Evolutionary conservation across 441 rosid genomes (phyloP).

Genomic region (Macaranga tanarius): DNA sequence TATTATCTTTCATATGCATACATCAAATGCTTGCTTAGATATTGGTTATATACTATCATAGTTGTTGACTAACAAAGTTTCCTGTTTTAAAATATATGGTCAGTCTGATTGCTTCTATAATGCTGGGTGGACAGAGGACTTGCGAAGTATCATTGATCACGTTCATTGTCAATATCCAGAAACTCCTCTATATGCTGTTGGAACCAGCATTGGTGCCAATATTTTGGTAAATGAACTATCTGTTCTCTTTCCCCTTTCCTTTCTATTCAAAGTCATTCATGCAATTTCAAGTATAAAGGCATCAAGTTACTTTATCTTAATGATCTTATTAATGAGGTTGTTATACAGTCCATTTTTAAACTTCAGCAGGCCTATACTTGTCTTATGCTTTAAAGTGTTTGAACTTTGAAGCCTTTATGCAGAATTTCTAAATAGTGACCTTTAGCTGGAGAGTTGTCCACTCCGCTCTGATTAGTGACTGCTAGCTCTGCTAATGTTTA

Average conservation of each 20-base stretch:
- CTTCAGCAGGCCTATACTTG: background rate
- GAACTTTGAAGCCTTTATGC: background rate
- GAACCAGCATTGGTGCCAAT: conserved; percentile 62
- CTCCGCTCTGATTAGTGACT: background rate
- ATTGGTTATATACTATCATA: background rate
- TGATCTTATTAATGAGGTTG: background rate
- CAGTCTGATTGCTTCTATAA: conserved; percentile 64
- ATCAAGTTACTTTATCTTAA: background rate
- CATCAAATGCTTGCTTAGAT: background rate
- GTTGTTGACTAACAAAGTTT: conserved; percentile 21
- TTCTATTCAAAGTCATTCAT: background rate
- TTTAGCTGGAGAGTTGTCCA: background rate
- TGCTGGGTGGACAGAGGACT: conserved; percentile 63
- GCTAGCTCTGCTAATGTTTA: background rate
- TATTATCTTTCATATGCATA: background rate
- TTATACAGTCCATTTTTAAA: background rate
- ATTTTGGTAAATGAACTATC: conserved; percentile 39
- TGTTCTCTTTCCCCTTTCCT: background rate
- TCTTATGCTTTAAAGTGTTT: background rate
- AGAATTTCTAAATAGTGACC: background rate
- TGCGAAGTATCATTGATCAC: conserved; percentile 36
- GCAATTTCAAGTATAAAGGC: background rate
- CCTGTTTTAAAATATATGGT: conserved; percentile 22
- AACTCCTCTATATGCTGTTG: conserved; percentile 49
- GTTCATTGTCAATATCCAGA: conserved; percentile 42